Percentiles rank a stretch among this genome's conserved stretches.
phyloP scores from a whole-genome alignment of 371 early-diverging fungal species.

The Lichtheimia hyalospora region DNA sequence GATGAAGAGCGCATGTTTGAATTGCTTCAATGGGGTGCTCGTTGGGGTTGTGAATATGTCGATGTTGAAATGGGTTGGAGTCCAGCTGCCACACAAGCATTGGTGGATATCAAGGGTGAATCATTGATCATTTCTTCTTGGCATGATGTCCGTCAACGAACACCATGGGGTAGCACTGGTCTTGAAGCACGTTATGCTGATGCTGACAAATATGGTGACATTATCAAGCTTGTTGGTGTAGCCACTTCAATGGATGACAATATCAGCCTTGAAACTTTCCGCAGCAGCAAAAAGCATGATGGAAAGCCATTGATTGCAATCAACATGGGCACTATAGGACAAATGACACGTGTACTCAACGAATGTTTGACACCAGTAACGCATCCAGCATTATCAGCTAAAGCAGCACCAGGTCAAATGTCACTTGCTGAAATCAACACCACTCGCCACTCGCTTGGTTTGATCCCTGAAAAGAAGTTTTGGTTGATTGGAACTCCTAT shows the following conservation, averaged over 20 bases:
- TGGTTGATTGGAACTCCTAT: conserved; percentile 95
- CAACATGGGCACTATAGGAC: conserved; percentile 92
- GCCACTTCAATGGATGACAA: conserved; percentile 81
- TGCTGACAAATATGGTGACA: conserved; percentile 68
- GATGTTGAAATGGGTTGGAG: conserved; percentile 82
- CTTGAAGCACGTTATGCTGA: conserved; percentile 60
- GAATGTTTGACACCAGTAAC: conserved; percentile 91
- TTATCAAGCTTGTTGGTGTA: conserved; percentile 88
- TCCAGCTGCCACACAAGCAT: conserved; percentile 38
- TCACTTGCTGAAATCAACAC: conserved; percentile 79
- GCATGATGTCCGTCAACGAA: conserved; percentile 77
- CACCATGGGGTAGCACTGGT: conserved; percentile 62
- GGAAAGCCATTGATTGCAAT: conserved; percentile 84
- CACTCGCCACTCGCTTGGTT: conserved; percentile 71
- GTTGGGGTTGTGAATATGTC: conserved; percentile 92
- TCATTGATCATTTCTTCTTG: conserved; percentile 83
- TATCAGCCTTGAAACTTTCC: conserved; percentile 70
- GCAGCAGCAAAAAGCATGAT: conserved; percentile 20
- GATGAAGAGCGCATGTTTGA: conserved; percentile 63
- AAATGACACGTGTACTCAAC: conserved; percentile 87
- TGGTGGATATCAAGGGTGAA: conserved; percentile 58
- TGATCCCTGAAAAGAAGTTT: conserved; percentile 67
- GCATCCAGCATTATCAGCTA: conserved; percentile 74
- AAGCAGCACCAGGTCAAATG: conserved; percentile 96
- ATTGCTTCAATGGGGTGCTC: conserved; percentile 68